Evolutionary conservation across 192 early-diverging fungal species (phyloP), one percentile per base, ranked within the genome.

Genomic region (Entomortierella beljakovae): DNA sequence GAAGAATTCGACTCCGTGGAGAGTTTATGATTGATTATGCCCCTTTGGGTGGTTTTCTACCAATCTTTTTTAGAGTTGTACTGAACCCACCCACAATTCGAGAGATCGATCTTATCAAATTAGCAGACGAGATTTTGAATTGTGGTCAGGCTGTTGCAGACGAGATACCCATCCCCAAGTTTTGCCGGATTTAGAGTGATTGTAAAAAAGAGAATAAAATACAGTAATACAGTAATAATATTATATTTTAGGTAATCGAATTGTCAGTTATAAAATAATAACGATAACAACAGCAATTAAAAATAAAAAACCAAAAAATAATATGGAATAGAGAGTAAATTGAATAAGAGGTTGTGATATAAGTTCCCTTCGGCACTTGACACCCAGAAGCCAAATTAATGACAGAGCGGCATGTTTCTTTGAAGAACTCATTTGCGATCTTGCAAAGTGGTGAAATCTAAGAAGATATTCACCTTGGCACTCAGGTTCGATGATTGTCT

Each of bases 11-110:
- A 11, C 37, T 68, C 37, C 64, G 75, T 13, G 92, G 92, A 6
- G 66, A 63, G 23, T 85, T 90, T 69, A 84, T 94, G 72, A 70
- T 95, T 8, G 94, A 95, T 72, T 94, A 92, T 70, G 90, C 93
- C 10, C 86, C 85, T 10, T 37, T 87, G 16, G 38, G 67, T 13
- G 6, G 29, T 7, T 64, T 85, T 34, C 66, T 88, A 0, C 85
- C 89, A 3, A 54, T 81, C 11, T 95, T 95, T 65, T 92, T 94
- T 73, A 85, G 94, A 37, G 76, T 94, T 9, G 88, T 91, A 6
- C 63, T 93, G 26, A 93, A 94, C 82, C 85, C 85, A 23, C 92
- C 92, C 10, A 82, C 86, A n/a, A 73, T 84, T 22, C 71, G 80
- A 13, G 85, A 89, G 22, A 58, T 75, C 42, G 79, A 89, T 68